These are phyloP conservation scores for Tolypocladium tundrense DNA, from an alignment of 2,329 filamentous ascomycete species.

Conservation along the genomic window DNA sequence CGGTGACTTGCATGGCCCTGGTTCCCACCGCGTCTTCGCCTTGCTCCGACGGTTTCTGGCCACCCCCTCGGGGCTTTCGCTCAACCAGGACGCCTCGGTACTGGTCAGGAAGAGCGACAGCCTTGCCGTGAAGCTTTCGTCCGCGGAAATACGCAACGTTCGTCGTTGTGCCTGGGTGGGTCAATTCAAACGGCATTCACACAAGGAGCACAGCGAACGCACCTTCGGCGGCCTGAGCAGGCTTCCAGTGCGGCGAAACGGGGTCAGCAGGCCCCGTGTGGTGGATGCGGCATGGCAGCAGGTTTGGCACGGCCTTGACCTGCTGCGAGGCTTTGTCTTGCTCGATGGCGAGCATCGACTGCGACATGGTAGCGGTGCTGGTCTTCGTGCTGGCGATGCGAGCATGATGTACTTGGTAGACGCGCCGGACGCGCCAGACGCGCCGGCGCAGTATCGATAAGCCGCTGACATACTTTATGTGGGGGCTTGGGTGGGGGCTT, in stretches of 20 bases:
- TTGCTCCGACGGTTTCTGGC: conserved; percentile 20
- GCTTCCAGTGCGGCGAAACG: conserved; percentile 60
- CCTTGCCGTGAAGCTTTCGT: conserved; percentile 62
- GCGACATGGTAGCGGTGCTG: conserved; percentile 22
- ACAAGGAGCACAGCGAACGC: conserved; percentile 10
- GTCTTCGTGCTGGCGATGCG: background rate
- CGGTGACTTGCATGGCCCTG: conserved; percentile 50
- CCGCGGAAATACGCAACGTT: conserved; percentile 65
- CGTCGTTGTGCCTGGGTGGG: conserved; percentile 10
- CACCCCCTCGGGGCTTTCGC: conserved; percentile 24
- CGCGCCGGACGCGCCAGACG: background rate
- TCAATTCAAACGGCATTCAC: background rate
- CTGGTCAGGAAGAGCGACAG: conserved; percentile 55
- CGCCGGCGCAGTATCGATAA: background rate
- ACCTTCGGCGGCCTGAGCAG: conserved; percentile 33
- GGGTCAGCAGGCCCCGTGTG: conserved; percentile 64
- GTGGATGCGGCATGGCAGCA: conserved; percentile 72
- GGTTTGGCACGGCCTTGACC: conserved; percentile 47
- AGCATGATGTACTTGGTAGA: background rate
- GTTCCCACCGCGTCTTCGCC: conserved; percentile 34
- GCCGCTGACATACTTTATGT: background rate
- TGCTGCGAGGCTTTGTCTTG: conserved; percentile 6
- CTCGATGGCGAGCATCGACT: conserved; percentile 32
- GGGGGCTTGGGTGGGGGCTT: too few relatives aligned
- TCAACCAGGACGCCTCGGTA: conserved; percentile 56